Percentiles rank a stretch among this genome's conserved stretches.
These are phyloP conservation scores for Byssothecium circinans DNA, from an alignment of 2,329 filamentous ascomycete species.

Conservation along the genomic window DNA sequence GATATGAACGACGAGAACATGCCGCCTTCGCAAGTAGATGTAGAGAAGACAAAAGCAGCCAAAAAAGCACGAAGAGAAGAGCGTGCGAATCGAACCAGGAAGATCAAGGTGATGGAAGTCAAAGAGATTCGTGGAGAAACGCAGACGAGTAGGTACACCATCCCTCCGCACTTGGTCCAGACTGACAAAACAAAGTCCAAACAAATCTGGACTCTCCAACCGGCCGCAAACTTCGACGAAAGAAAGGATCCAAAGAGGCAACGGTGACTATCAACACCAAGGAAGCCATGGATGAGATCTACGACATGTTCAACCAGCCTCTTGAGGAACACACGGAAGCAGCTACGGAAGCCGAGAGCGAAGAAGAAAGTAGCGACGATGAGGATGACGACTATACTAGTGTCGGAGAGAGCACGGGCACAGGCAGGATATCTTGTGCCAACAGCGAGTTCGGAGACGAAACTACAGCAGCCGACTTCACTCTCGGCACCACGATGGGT, in stretches of 20 bases:
- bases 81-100: constrained; percentile 53
- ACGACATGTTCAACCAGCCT: constrained; percentile 93
- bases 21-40: constrained; percentile 50
- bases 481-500: constrained; percentile 41
- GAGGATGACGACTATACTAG: constrained; percentile 81
- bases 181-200: constrained; percentile 65
- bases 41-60: constrained; percentile 59
- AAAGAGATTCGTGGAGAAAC: constrained; percentile 73
- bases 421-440: constrained; percentile 67
- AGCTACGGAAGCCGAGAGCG: constrained; percentile 61
- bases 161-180: neutral
- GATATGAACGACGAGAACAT: constrained; percentile 51
- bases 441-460: constrained; percentile 69
- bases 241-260: constrained; percentile 75
- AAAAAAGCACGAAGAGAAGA: constrained; percentile 54
- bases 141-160: constrained; percentile 73
- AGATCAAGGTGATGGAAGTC: constrained; percentile 74
- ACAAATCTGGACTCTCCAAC: constrained; percentile 90
- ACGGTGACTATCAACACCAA: constrained; percentile 98
- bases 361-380: constrained; percentile 62
- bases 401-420: constrained; percentile 79
- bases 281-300: constrained; percentile 95
- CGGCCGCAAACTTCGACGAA: constrained; percentile 74
- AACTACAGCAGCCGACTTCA: constrained; percentile 55
- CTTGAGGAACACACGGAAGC: constrained; percentile 56